Conservation (phyloP, 2,329 filamentous ascomycete genomes). For the Scortechinia acanthostroma region DNA sequence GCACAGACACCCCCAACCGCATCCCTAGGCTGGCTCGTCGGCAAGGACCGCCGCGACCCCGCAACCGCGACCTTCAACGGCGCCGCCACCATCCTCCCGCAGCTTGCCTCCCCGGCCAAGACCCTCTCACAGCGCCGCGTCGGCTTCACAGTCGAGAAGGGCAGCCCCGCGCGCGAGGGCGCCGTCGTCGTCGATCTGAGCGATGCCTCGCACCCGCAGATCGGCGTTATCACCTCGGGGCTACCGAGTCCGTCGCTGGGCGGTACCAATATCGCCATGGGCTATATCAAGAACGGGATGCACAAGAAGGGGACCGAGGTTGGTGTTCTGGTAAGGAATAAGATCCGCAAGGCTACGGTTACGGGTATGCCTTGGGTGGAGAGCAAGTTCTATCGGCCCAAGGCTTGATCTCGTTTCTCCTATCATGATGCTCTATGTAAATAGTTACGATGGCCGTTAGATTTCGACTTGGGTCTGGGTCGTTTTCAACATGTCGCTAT, state of each 20-base stretch:
- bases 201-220: constrained; percentile 34
- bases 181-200: constrained; percentile 38
- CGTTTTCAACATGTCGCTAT: background rate
- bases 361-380: constrained; percentile 68
- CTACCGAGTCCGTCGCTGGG: constrained; percentile 54
- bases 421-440: too few species aligned
- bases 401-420: background rate
- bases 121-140: constrained; percentile 46
- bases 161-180: constrained; percentile 57
- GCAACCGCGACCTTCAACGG: constrained; percentile 42
- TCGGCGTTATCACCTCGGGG: constrained; percentile 57
- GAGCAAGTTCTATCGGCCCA: constrained; percentile 46
- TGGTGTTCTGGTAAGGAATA: constrained; percentile 57
- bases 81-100: constrained; percentile 46
- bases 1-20: constrained; percentile 57
- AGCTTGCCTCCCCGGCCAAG: constrained; percentile 14
- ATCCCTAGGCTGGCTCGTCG: constrained; percentile 54
- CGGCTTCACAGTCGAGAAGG: constrained; percentile 50
- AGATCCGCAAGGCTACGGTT: constrained; percentile 56
- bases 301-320: constrained; percentile 67
- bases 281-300: constrained; percentile 59
- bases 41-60: constrained; percentile 44
- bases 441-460: too few species aligned
- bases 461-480: too few species aligned
- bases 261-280: background rate